A percentile compares a stretch with the other conserved stretches of the same genome.
These are phyloP conservation scores for Ramaria rubella DNA, from an alignment of 768 basidiomycete genomes.

Conservation along the genomic window DNA sequence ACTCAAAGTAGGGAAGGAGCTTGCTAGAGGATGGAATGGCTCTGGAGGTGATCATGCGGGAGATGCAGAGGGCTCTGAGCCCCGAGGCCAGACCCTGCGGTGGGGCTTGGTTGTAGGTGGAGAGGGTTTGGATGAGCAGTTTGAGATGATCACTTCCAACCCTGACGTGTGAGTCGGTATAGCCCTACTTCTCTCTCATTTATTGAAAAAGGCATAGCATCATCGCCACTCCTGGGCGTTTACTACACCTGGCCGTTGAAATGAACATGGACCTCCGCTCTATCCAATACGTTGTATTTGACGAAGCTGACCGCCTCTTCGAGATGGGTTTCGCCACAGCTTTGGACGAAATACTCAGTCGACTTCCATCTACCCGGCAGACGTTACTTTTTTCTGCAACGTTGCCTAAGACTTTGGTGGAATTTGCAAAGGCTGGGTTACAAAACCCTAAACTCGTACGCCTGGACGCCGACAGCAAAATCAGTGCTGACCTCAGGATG, in stretches of 20 bases:
- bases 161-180: conserved; percentile 78
- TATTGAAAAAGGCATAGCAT: conserved; percentile 47
- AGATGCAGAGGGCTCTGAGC: conserved; percentile 42
- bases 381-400: conserved; percentile 96
- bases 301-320: conserved; percentile 97
- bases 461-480: conserved; percentile 94
- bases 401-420: conserved; percentile 89
- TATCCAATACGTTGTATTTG: conserved; percentile 88
- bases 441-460: conserved; percentile 91
- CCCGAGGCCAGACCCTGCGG: conserved; percentile 56
- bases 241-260: conserved; percentile 94
- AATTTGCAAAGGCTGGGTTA: conserved; percentile 97
- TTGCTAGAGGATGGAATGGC: conserved; percentile 73
- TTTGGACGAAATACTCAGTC: conserved; percentile 84
- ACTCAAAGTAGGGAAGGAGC: conserved; percentile 88
- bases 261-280: conserved; percentile 91
- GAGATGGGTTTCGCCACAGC: conserved; percentile 97
- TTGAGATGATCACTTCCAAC: conserved; percentile 88
- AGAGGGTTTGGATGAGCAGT: conserved; percentile 92
- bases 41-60: conserved; percentile 63
- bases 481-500: conserved; percentile 89
- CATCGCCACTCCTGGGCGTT: conserved; percentile 94
- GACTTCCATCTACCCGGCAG: conserved; percentile 81
- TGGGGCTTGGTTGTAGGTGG: conserved; percentile 97
- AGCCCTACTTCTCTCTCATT: neutral